These are phyloP conservation scores for Claviceps fusiformis DNA, from an alignment of 2,329 filamentous ascomycete genomes.

Conservation along the genomic window DNA sequence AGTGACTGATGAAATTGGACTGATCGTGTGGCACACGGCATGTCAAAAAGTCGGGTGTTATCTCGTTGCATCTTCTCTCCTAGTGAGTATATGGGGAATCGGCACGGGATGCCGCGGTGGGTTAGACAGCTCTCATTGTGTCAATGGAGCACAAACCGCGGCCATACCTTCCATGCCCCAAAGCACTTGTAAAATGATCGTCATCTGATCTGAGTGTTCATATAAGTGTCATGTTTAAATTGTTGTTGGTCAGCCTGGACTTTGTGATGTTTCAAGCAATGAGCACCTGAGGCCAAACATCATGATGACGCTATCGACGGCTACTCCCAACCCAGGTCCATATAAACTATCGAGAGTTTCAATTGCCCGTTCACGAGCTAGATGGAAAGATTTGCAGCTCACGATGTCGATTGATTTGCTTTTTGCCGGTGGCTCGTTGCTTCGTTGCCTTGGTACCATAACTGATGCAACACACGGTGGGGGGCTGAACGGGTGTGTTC, in stretches of 20 bases:
- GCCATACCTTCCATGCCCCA: background rate
- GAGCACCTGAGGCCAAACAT: background rate
- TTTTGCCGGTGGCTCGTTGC: background rate
- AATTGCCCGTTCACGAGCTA: background rate
- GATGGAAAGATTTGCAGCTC: background rate
- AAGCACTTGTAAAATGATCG: background rate
- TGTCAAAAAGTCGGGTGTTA: background rate
- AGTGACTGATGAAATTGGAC: no score
- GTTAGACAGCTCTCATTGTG: background rate
- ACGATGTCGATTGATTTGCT: background rate
- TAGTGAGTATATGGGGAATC: conserved; percentile 8
- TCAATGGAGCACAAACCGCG: background rate
- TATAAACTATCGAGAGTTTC: background rate
- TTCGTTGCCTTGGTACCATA: background rate
- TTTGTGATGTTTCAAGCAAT: background rate
- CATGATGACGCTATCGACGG: background rate
- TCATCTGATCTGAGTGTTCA: background rate
- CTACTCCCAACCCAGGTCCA: background rate
- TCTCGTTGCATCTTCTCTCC: conserved; percentile 18
- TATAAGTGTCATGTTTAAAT: background rate
- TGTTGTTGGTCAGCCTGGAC: background rate
- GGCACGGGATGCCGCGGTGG: conserved; percentile 9
- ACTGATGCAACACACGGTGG: background rate
- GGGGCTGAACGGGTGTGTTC: background rate
- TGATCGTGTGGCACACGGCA: background rate